Base-by-base conservation (phyloP, 768 basidiomycete genomes). In the Rhodotorula paludigena region DNA sequence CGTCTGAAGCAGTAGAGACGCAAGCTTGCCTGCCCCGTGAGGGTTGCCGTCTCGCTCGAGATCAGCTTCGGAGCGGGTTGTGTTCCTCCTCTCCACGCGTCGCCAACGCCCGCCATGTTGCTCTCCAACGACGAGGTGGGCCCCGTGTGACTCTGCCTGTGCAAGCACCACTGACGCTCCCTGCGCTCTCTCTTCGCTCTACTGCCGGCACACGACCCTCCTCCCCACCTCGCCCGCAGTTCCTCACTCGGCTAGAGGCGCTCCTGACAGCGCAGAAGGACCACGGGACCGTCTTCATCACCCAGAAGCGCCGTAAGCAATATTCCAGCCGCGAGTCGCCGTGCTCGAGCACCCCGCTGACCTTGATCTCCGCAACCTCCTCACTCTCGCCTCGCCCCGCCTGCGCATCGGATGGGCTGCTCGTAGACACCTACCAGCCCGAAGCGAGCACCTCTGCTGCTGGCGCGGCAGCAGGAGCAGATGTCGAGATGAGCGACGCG, bases 221-320 rank as follows among this genome's bases (percentile, higher is more conserved):
- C 30, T 9, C 23, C 25, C 25, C 39, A 53, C 21, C 39, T 36
- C 15, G 18, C 36, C 35, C 25, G 16, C 64, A 73, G 72, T 73
- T 73, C 42, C 72, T 73, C 57, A 32, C 8, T 5, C 68, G 41
- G 16, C 33, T 73, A 23, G 39, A 38, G 30, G 39, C n/a, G 23
- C 63, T 73, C 10, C 68, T 73, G n/a, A 53, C 55, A 0, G 11
- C 45, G 6, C n/a, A 15, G 3, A 63, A 70, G 41, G 47, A 42
- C 21, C 51, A 39, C 21, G 72, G 72, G 4, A 49, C 65, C 21
- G 67, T 73, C 38, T 73, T 73, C 42, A 33, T 73, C 36, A 64
- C 68, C 1, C 69, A 66, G 44, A 73, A 73, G 52, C 62, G 68
- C 36, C 28, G 72, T 70, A 3, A 42, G 72, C 56, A 7, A 30